A percentile compares a stretch with the other conserved stretches of the same genome.
phyloP scores from a whole-genome alignment of 495 filamentous ascomycete genomes.

The Penicillium pulvis region DNA sequence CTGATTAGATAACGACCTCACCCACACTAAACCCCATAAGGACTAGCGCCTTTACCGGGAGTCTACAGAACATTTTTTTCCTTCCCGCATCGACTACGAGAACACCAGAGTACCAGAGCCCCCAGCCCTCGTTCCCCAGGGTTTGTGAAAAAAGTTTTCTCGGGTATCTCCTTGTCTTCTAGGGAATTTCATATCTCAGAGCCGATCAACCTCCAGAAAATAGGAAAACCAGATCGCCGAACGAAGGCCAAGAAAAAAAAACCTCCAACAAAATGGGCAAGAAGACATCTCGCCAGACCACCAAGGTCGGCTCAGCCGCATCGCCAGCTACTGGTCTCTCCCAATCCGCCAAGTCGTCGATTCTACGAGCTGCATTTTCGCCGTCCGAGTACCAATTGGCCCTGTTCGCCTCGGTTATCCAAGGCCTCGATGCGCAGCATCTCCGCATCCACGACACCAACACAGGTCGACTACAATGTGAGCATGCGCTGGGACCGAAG shows the following conservation, averaged over 20 bases:
- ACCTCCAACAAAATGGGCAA: slow-evolving; percentile 49
- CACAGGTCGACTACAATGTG: slow-evolving; percentile 59
- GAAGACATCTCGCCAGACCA: slow-evolving; percentile 48
- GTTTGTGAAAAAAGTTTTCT: slow-evolving; percentile 22
- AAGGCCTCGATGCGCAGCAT: slow-evolving; percentile 60
- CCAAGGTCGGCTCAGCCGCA: slow-evolving; percentile 52
- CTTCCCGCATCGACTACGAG: slow-evolving; percentile 37
- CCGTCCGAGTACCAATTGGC: slow-evolving; percentile 58
- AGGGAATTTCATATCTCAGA: slow-evolving; percentile 1
- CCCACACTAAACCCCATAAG: slow-evolving; percentile 31
- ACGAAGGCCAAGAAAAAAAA: slow-evolving; percentile 19
- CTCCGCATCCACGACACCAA: slow-evolving; percentile 61
- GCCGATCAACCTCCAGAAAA: background rate
- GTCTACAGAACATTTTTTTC: slow-evolving; percentile 55
- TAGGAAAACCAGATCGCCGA: slow-evolving; percentile 2
- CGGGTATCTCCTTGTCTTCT: slow-evolving; percentile 11
- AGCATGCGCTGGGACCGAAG: slow-evolving; percentile 54
- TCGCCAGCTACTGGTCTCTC: slow-evolving; percentile 43
- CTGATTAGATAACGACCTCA: slow-evolving; percentile 46
- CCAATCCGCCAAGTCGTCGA: slow-evolving; percentile 49
- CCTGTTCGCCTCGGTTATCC: slow-evolving; percentile 62
- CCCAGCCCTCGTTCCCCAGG: slow-evolving; percentile 29
- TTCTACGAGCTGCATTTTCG: slow-evolving; percentile 55
- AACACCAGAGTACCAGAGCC: slow-evolving; percentile 37
- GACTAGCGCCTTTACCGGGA: slow-evolving; percentile 36